Evolutionary conservation across 2,329 filamentous ascomycete species (phyloP).

Genomic region (Apiospora sp.): DNA sequence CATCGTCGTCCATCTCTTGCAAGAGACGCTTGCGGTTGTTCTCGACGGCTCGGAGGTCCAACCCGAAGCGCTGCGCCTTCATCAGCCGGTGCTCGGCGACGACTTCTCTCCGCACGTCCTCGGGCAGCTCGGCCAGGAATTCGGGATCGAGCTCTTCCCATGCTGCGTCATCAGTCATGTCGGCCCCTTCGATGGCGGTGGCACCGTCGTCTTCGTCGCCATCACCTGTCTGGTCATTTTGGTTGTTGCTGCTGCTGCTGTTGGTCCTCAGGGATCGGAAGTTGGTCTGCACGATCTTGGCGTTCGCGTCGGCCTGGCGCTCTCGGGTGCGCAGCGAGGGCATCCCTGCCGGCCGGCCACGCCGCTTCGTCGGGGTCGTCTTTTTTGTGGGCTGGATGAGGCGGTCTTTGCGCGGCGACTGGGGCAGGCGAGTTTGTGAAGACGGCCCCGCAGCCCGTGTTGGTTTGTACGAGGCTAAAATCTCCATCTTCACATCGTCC

Average conservation of each 20-base stretch:
- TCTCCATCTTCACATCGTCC: conserved; percentile 83
- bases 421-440: conserved; percentile 43
- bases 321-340: conserved; percentile 47
- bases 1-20: conserved; percentile 28
- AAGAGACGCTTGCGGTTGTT: conserved; percentile 30
- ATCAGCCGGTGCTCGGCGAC: conserved; percentile 75
- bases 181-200: conserved; percentile 36
- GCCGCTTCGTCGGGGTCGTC: conserved; percentile 73
- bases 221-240: background rate
- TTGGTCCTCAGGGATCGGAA: conserved; percentile 60
- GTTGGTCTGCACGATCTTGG: conserved; percentile 75
- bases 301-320: conserved; percentile 61
- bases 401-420: conserved; percentile 66
- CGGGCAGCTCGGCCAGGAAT: conserved; percentile 84
- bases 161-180: conserved; percentile 32
- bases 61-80: conserved; percentile 63
- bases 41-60: conserved; percentile 50
- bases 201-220: conserved; percentile 38
- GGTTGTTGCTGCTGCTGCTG: background rate
- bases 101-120: conserved; percentile 81
- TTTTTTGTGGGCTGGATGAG: conserved; percentile 59
- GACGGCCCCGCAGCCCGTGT: conserved; percentile 25
- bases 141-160: conserved; percentile 67
- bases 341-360: conserved; percentile 51
- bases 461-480: conserved; percentile 74